Conservation (phyloP, 495 filamentous ascomycete species). For the Hypoxylon rickii region DNA sequence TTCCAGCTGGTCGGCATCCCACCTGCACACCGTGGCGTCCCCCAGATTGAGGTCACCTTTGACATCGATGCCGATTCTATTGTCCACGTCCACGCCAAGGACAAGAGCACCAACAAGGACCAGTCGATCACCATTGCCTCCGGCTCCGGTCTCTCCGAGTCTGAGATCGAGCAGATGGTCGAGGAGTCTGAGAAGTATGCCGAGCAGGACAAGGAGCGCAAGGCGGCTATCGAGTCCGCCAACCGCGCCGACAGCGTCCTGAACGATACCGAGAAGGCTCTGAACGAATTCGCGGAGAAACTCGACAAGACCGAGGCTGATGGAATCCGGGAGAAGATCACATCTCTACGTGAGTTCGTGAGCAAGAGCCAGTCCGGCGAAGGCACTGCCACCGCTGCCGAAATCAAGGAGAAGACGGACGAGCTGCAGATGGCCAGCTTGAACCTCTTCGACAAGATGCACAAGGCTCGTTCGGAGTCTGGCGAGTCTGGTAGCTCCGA, state of each 20-base stretch:
- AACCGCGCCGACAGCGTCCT: constrained; percentile 96
- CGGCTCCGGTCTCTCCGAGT: constrained; percentile 93
- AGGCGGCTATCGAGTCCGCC: constrained; percentile 88
- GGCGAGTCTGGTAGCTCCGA: constrained; percentile 49
- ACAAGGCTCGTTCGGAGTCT: constrained; percentile 82
- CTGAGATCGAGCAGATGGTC: constrained; percentile 96
- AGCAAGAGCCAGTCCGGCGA: constrained; percentile 95
- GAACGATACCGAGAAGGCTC: constrained; percentile 97
- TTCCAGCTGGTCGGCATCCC: constrained; percentile 99
- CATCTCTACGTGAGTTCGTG: constrained; percentile 83
- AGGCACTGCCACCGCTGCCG: constrained; percentile 77
- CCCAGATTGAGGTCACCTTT: constrained; percentile 98
- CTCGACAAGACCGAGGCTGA: constrained; percentile 97
- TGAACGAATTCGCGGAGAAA: constrained; percentile 93
- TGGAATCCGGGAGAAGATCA: constrained; percentile 91
- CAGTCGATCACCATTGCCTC: constrained; percentile 99
- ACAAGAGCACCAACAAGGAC: constrained; percentile 99
- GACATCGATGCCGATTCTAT: constrained; percentile 99
- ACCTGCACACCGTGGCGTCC: constrained; percentile 95
- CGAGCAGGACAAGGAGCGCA: constrained; percentile 95
- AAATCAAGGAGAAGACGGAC: constrained; percentile 97
- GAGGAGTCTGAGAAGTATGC: constrained; percentile 96
- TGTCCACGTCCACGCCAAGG: constrained; percentile 97
- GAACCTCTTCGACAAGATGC: constrained; percentile 99
- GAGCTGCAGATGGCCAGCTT: constrained; percentile 95